Evolutionary conservation across 176 grass and related monocot species (phyloP).

Genomic region (Eleusine coracana): DNA sequence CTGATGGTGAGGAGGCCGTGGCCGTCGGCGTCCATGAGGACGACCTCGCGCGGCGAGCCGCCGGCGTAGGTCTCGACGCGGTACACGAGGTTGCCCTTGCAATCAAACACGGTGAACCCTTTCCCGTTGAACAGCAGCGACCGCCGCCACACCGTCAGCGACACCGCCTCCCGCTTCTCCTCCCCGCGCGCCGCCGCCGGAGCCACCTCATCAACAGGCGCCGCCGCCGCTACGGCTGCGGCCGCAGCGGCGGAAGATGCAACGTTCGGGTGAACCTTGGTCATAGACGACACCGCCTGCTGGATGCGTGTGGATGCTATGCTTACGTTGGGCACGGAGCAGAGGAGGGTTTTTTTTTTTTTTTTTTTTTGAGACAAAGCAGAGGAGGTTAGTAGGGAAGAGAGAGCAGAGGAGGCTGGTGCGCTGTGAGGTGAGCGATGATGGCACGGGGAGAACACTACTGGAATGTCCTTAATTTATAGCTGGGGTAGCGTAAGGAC

Average conservation of each 20-base stretch:
- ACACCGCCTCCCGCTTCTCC: constrained; percentile 35
- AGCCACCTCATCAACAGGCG: background rate
- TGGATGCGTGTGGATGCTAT: constrained; percentile 12
- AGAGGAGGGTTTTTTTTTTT: background rate
- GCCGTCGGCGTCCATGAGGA: constrained; percentile 70
- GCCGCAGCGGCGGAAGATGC: background rate
- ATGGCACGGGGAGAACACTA: background rate
- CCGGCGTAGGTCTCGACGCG: constrained; percentile 56
- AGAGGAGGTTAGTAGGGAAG: background rate
- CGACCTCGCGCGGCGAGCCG: constrained; percentile 55
- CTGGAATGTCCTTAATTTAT: constrained; percentile 30
- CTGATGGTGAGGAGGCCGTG: constrained; percentile 62
- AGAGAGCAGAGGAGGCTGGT: background rate
- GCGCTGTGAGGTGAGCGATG: constrained; percentile 13
- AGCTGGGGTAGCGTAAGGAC: constrained; percentile 1
- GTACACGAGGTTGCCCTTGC: constrained; percentile 50
- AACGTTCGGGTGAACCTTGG: constrained; percentile 51
- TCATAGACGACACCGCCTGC: constrained; percentile 27
- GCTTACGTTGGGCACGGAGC: background rate
- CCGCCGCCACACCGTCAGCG: constrained; percentile 57
- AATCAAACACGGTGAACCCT: constrained; percentile 59
- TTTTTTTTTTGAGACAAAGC: background rate
- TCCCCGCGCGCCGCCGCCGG: background rate
- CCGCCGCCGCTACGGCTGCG: background rate
- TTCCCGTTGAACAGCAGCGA: constrained; percentile 64